Percentiles rank a stretch among this genome's conserved stretches.
These are phyloP conservation scores for Amanita rubescens DNA, from an alignment of 768 basidiomycete genomes.

Conservation along the genomic window DNA sequence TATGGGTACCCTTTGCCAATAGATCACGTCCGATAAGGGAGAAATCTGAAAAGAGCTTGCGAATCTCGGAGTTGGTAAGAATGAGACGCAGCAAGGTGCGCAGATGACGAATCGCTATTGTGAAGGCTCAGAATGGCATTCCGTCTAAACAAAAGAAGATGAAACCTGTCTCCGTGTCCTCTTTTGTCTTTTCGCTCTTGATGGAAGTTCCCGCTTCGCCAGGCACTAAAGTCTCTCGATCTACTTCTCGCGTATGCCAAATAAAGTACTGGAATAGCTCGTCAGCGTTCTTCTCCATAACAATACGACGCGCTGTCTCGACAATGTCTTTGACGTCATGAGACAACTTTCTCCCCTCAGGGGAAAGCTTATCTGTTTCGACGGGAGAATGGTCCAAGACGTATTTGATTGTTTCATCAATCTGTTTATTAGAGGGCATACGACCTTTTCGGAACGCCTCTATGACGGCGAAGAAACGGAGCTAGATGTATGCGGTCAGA, in stretches of 20 bases:
- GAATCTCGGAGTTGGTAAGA: conserved; percentile 88
- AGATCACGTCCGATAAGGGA: conserved; percentile 77
- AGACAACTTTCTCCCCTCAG: conserved; percentile 70
- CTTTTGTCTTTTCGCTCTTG: conserved; percentile 43
- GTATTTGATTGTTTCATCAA: conserved; percentile 66
- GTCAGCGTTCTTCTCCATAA: conserved; percentile 81
- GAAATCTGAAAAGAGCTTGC: conserved; percentile 81
- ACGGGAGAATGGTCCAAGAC: conserved; percentile 53
- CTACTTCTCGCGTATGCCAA: conserved; percentile 65
- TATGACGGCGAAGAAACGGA: conserved; percentile 75
- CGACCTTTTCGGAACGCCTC: conserved; percentile 75
- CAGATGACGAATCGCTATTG: conserved; percentile 69
- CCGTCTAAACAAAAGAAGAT: neutral
- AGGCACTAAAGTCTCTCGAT: conserved; percentile 16
- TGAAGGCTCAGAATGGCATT: neutral
- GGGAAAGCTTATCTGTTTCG: conserved; percentile 57
- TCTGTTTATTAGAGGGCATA: conserved; percentile 74
- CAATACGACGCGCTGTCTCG: conserved; percentile 61
- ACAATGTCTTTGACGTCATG: conserved; percentile 76
- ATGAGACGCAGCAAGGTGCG: conserved; percentile 83
- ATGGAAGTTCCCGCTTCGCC: conserved; percentile 32
- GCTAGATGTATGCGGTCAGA: conserved; percentile 23
- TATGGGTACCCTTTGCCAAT: conserved; percentile 63
- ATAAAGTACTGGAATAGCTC: conserved; percentile 91
- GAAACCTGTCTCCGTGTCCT: conserved; percentile 60